Conservation (phyloP, 495 filamentous ascomycete species). For the Xylaria acuta region DNA sequence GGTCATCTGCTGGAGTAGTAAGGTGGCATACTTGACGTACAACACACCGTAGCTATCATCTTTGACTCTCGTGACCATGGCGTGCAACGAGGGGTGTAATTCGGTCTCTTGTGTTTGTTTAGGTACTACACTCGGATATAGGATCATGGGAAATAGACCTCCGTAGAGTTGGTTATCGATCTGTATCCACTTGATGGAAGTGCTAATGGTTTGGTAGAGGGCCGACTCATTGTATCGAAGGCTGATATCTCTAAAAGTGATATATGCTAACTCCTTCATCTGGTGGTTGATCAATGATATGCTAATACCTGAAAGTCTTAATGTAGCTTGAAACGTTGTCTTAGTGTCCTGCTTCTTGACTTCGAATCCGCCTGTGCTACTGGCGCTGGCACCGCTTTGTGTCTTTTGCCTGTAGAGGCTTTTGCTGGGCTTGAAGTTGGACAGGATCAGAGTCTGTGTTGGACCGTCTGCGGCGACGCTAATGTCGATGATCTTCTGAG, state of each 20-base stretch:
- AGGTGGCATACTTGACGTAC: constrained; percentile 96
- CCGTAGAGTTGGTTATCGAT: constrained; percentile 99
- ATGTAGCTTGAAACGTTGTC: constrained; percentile 84
- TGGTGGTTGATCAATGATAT: constrained; percentile 93
- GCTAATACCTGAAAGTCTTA: constrained; percentile 88
- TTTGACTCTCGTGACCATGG: constrained; percentile 91
- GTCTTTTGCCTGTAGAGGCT: constrained; percentile 93
- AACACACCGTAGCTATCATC: constrained; percentile 97
- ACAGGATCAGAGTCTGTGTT: constrained; percentile 89
- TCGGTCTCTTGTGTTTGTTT: constrained; percentile 98
- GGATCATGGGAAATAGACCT: constrained; percentile 94
- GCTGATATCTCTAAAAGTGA: constrained; percentile 92
- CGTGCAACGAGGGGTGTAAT: constrained; percentile 90
- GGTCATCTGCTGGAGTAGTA: constrained; percentile 97
- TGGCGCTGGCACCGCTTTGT: constrained; percentile 58
- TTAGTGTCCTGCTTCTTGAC: constrained; percentile 88
- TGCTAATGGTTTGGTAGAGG: constrained; percentile 86
- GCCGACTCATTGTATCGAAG: constrained; percentile 91
- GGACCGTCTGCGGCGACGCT: constrained; percentile 94
- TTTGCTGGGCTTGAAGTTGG: constrained; percentile 93
- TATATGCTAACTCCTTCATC: constrained; percentile 87
- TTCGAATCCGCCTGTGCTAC: constrained; percentile 73
- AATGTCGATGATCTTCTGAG: constrained; percentile 88
- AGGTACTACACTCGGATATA: constrained; percentile 98
- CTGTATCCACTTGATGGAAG: constrained; percentile 97